phyloP scores from a whole-genome alignment of 352 stramenopile genomes.

The Phytophthora boehmeriae region DNA sequence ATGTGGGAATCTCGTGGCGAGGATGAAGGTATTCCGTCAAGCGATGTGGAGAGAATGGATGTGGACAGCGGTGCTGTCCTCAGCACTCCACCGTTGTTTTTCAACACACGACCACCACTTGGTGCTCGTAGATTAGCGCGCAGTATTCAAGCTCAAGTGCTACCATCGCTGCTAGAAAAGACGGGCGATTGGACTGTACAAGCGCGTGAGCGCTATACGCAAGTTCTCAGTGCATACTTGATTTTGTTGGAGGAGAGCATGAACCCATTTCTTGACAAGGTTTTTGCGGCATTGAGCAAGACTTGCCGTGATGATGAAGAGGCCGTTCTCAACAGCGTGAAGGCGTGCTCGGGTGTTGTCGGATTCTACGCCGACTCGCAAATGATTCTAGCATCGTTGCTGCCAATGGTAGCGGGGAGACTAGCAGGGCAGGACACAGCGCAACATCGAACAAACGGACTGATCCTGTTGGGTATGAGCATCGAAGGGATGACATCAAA shows the following conservation, averaged over 20 bases:
- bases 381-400: conserved; percentile 74
- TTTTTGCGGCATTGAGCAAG: conserved; percentile 74
- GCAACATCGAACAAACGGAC: conserved; percentile 77
- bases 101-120: conserved; percentile 47
- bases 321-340: conserved; percentile 62
- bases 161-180: conserved; percentile 70
- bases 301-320: conserved; percentile 82
- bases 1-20: conserved; percentile 51
- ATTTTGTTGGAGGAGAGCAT: conserved; percentile 70
- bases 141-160: conserved; percentile 52
- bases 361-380: conserved; percentile 75
- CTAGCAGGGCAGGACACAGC: conserved; percentile 77
- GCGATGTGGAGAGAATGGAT: conserved; percentile 44
- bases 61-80: conserved; percentile 31
- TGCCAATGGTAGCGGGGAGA: conserved; percentile 73
- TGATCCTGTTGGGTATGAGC: conserved; percentile 82
- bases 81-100: conserved; percentile 47
- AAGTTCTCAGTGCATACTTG: conserved; percentile 70
- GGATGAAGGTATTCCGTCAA: conserved; percentile 12
- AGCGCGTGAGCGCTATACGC: conserved; percentile 74
- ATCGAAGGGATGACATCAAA: conserved; percentile 76
- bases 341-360: conserved; percentile 63
- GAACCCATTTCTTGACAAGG: conserved; percentile 74
- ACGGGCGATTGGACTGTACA: conserved; percentile 83
- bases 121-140: conserved; percentile 54